These are phyloP conservation scores for Penicillium crystallinum DNA, from an alignment of 495 filamentous ascomycete genomes.

Conservation along the genomic window DNA sequence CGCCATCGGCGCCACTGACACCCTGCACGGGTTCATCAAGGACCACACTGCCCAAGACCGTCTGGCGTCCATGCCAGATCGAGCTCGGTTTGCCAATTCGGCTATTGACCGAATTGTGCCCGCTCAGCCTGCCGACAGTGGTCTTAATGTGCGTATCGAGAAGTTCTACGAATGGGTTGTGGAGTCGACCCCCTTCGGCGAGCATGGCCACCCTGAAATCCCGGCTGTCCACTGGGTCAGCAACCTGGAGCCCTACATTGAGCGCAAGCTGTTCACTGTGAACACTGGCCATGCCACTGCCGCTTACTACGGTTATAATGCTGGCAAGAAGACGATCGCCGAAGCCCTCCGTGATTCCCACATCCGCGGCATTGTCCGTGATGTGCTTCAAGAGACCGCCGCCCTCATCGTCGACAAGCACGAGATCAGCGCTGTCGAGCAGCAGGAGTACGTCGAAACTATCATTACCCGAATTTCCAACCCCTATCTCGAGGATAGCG, in stretches of 20 bases:
- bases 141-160: conserved; percentile 90
- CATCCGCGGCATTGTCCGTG: conserved; percentile 70
- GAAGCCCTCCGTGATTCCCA: conserved; percentile 66
- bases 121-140: conserved; percentile 68
- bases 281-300: conserved; percentile 98
- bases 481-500: conserved; percentile 85
- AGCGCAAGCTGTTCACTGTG: conserved; percentile 98
- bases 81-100: conserved; percentile 86
- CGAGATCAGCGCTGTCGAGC: conserved; percentile 67
- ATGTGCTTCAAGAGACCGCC: conserved; percentile 75
- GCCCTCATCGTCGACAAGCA: conserved; percentile 82
- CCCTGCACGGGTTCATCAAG: conserved; percentile 75
- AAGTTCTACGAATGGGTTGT: conserved; percentile 99
- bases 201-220: conserved; percentile 61
- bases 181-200: conserved; percentile 73
- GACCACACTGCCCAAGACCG: conserved; percentile 58
- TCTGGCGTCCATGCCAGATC: conserved; percentile 54
- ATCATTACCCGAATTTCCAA: conserved; percentile 92
- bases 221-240: conserved; percentile 88
- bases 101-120: conserved; percentile 98
- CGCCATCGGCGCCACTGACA: conserved; percentile 86
- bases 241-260: conserved; percentile 88
- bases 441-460: conserved; percentile 83
- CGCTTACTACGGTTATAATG: conserved; percentile 87
- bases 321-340: conserved; percentile 77